Percentiles rank a stretch among this genome's conserved stretches.
These are phyloP conservation scores for Nemania diffusa DNA, from an alignment of 2,329 filamentous ascomycete species.

Conservation along the genomic window DNA sequence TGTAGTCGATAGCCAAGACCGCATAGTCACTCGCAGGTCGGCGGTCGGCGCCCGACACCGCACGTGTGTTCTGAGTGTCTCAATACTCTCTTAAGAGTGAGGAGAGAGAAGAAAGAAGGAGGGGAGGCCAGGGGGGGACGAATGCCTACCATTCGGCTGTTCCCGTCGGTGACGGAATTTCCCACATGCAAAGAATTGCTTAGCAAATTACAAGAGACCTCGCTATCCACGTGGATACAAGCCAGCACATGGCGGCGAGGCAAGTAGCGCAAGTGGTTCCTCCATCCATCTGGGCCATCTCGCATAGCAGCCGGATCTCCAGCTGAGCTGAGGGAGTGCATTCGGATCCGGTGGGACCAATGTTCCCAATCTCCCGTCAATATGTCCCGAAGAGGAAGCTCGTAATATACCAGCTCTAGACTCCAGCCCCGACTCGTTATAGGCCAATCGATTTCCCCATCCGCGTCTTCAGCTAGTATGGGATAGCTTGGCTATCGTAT, in stretches of 20 bases:
- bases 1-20: background rate
- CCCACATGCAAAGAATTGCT: background rate
- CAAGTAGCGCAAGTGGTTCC: too few species aligned
- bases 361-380: background rate
- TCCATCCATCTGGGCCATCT: too few species aligned
- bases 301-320: background rate
- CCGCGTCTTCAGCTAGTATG: constrained; percentile 9
- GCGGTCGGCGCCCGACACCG: background rate
- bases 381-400: constrained; percentile 33
- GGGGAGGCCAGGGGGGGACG: background rate
- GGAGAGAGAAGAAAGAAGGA: too few species aligned
- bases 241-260: background rate
- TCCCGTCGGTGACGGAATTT: background rate
- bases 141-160: background rate
- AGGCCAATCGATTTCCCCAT: constrained; percentile 20
- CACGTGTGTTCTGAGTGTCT: background rate
- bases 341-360: background rate
- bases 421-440: constrained; percentile 23
- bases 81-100: background rate
- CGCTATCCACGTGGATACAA: constrained; percentile 17
- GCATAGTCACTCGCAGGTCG: background rate
- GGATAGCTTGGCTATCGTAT: background rate
- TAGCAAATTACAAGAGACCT: constrained; percentile 19
- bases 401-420: background rate
- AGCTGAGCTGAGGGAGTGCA: background rate